Conservation (phyloP, 441 rosid genomes). For the Mallotus repandus region DNA sequence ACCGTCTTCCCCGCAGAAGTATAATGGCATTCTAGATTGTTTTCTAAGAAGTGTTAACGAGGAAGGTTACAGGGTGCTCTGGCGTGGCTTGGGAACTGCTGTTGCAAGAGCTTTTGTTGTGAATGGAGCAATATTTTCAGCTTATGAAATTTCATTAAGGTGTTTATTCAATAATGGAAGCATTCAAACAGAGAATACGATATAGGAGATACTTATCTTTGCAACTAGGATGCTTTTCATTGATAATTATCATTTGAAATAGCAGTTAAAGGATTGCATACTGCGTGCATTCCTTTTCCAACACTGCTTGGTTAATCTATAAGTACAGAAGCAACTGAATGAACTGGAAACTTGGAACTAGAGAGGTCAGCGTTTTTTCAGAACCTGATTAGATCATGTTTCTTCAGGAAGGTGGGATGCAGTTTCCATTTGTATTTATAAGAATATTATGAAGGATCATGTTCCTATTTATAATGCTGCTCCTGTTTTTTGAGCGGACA, state of each 20-base stretch:
- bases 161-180: conserved; percentile 58
- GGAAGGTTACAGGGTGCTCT: conserved; percentile 75
- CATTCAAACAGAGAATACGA: conserved; percentile 43
- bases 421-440: background rate
- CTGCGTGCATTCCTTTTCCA: background rate
- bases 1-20: conserved; percentile 34
- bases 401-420: background rate
- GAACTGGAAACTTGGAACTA: background rate
- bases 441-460: background rate
- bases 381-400: background rate
- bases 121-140: conserved; percentile 85
- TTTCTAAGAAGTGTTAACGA: conserved; percentile 55
- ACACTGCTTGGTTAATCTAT: background rate
- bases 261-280: background rate
- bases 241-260: background rate
- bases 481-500: background rate
- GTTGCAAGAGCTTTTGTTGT: conserved; percentile 94
- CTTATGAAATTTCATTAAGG: conserved; percentile 83
- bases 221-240: background rate
- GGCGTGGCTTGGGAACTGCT: conserved; percentile 96
- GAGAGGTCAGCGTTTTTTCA: background rate
- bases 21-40: conserved; percentile 77
- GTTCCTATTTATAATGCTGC: background rate
- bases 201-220: conserved; percentile 25
- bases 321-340: background rate